Conservation (phyloP, 805 yeast genomes). For the Blastobotrys parvus region DNA sequence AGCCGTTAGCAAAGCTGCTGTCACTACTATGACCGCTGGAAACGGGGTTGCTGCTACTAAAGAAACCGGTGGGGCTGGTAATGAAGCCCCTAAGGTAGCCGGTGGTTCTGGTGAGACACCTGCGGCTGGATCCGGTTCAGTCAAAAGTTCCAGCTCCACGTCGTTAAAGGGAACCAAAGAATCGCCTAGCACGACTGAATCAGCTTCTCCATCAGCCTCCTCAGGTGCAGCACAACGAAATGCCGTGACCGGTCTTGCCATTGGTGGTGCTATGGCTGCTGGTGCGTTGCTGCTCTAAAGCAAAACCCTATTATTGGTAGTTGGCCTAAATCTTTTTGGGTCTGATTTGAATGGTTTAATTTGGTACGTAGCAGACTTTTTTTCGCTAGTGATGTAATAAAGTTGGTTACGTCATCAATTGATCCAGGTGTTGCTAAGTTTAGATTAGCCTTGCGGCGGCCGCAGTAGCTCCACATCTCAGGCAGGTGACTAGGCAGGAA, state of each 20-base stretch:
- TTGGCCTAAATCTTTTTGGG: too few relatives aligned
- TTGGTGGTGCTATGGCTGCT: background rate
- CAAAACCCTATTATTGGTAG: too few relatives aligned
- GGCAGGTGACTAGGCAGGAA: too few relatives aligned
- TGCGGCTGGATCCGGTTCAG: slow-evolving; percentile 1
- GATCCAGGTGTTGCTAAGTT: too few relatives aligned
- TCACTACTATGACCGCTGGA: background rate
- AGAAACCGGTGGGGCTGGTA: too few relatives aligned
- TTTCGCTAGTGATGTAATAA: too few relatives aligned
- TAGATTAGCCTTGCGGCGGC: too few relatives aligned
- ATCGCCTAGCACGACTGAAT: background rate
- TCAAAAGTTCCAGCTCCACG: background rate
- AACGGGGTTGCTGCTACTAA: too few relatives aligned
- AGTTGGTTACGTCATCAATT: too few relatives aligned
- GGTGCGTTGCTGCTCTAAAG: background rate
- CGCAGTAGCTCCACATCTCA: too few relatives aligned
- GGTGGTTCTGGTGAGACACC: slow-evolving; percentile 4
- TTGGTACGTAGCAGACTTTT: too few relatives aligned
- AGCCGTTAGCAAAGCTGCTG: background rate
- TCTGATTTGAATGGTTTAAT: too few relatives aligned
- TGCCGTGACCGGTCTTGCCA: background rate
- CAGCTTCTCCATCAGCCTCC: background rate
- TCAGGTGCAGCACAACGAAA: background rate
- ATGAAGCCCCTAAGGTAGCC: background rate
- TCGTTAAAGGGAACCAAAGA: background rate